Evolutionary conservation across 495 filamentous ascomycete species (phyloP).

Genomic region (Cenococcum geophilum): DNA sequence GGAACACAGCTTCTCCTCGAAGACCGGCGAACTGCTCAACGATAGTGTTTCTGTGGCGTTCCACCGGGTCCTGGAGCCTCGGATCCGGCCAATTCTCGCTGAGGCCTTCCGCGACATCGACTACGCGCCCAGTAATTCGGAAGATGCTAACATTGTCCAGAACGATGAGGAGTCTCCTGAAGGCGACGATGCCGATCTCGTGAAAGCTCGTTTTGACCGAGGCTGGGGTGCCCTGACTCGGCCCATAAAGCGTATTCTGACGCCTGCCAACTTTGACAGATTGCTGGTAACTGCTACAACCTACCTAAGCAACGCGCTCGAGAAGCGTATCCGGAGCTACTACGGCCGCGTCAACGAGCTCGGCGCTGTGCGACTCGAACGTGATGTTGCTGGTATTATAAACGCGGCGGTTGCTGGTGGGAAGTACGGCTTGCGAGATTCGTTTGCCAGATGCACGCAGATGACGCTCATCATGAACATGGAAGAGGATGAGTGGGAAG

Average conservation of each 20-base stretch:
- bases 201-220: slow-evolving; percentile 67
- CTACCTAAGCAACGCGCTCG: slow-evolving; percentile 69
- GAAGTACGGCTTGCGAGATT: slow-evolving; percentile 72
- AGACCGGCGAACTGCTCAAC: slow-evolving; percentile 70
- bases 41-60: slow-evolving; percentile 81
- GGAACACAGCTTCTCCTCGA: slow-evolving; percentile 62
- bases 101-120: slow-evolving; percentile 90
- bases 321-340: slow-evolving; percentile 87
- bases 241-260: slow-evolving; percentile 81
- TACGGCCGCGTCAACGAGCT: slow-evolving; percentile 73
- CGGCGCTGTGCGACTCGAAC: slow-evolving; percentile 80
- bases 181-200: slow-evolving; percentile 45
- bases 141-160: slow-evolving; percentile 50
- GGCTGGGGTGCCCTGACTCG: slow-evolving; percentile 80
- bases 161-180: slow-evolving; percentile 23
- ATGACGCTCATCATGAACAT: slow-evolving; percentile 87
- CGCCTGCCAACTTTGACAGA: slow-evolving; percentile 59
- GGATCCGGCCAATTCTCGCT: slow-evolving; percentile 74
- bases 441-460: slow-evolving; percentile 74
- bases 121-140: slow-evolving; percentile 47
- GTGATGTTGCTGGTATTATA: slow-evolving; percentile 77
- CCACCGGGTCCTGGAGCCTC: slow-evolving; percentile 79
- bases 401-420: slow-evolving; percentile 66
- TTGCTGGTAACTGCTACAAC: slow-evolving; percentile 65
- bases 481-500: slow-evolving; percentile 98